A percentile compares a stretch with the other conserved stretches of the same genome.
Evolutionary conservation across 202 grass and related monocot species (phyloP).

Genomic region (Schoenoplectus tabernaemontani): DNA sequence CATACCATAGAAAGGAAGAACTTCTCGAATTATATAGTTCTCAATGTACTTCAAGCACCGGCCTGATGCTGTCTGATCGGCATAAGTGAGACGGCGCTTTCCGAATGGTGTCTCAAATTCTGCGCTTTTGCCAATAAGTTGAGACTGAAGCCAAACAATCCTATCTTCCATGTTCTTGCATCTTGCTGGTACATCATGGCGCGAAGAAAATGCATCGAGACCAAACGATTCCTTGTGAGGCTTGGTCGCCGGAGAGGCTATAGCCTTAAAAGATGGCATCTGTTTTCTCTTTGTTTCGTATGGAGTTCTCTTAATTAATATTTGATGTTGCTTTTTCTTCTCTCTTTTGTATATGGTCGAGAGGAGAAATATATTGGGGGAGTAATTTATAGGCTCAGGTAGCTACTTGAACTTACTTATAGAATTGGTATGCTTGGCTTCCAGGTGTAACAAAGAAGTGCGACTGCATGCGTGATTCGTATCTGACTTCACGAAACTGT

Average conservation of each 20-base stretch:
- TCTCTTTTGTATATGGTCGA: neutral
- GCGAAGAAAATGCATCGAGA: neutral
- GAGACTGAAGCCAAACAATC: constrained; percentile 57
- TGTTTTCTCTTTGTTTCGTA: neutral
- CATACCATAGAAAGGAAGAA: constrained; percentile 69
- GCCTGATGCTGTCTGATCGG: constrained; percentile 76
- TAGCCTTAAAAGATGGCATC: constrained; percentile 10
- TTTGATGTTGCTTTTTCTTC: neutral
- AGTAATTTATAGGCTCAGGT: neutral
- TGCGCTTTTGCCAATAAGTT: constrained; percentile 38
- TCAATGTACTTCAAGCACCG: constrained; percentile 53
- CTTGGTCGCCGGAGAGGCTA: neutral
- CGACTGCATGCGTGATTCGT: too few relatives aligned
- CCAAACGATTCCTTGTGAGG: neutral
- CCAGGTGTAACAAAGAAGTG: too few relatives aligned
- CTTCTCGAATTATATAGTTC: constrained; percentile 53
- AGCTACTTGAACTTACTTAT: neutral
- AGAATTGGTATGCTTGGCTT: too few relatives aligned
- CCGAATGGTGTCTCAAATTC: constrained; percentile 69
- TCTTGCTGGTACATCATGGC: constrained; percentile 20
- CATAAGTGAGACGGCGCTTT: constrained; percentile 41
- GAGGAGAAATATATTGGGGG: neutral
- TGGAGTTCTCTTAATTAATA: neutral
- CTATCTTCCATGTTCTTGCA: constrained; percentile 29
- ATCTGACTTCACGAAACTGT: too few relatives aligned